Conservation (phyloP, 257 asterid genomes). For the Osmanthus fragrans region DNA sequence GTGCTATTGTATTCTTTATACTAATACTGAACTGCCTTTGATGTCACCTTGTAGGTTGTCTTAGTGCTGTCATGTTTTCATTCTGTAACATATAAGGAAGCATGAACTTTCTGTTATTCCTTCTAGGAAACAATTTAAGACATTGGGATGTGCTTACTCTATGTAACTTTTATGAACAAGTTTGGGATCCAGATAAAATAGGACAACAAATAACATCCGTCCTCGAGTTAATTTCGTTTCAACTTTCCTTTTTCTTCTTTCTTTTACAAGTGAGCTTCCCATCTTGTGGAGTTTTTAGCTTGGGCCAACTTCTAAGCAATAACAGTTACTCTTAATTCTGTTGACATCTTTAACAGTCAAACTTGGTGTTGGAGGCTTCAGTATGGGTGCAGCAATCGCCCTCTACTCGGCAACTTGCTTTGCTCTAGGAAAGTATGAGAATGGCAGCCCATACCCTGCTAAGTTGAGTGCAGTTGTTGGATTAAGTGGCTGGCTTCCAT, state of each 20-base stretch:
- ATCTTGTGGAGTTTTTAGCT: background rate
- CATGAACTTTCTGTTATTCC: background rate
- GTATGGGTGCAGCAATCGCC: constrained; percentile 91
- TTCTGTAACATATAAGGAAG: too few species aligned
- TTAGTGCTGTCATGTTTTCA: background rate
- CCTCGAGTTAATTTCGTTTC: constrained; percentile 9
- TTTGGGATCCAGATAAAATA: background rate
- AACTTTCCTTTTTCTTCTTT: constrained; percentile 1
- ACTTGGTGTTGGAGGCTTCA: constrained; percentile 90
- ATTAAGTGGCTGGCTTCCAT: constrained; percentile 96
- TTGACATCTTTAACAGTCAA: constrained; percentile 51
- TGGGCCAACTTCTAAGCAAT: constrained; percentile 3
- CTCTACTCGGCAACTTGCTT: constrained; percentile 84
- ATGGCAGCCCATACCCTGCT: constrained; percentile 60
- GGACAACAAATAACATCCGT: background rate
- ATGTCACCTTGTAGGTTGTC: background rate
- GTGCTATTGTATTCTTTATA: background rate
- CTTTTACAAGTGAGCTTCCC: background rate
- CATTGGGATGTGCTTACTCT: background rate
- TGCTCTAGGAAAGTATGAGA: constrained; percentile 60
- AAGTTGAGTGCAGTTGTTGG: constrained; percentile 75
- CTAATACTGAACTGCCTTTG: background rate
- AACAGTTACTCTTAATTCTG: background rate
- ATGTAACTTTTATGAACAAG: too few species aligned
- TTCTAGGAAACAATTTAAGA: background rate